Evolutionary conservation across 2,329 filamentous ascomycete species (phyloP).

Genomic region (Botryotinia globosa): DNA sequence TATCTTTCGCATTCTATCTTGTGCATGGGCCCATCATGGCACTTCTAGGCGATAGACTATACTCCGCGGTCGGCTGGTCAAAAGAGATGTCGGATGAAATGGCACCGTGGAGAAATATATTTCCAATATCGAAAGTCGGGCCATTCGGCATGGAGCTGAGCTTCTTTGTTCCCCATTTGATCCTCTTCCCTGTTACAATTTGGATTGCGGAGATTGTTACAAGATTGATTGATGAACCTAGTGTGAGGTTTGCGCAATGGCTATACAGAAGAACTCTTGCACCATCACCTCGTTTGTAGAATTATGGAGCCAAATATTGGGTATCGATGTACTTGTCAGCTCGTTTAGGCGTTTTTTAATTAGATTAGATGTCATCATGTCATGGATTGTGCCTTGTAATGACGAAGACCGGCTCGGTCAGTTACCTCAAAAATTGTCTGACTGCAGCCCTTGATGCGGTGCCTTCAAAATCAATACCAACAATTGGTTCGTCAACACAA

Average conservation of each 20-base stretch:
- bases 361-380: slow-evolving; percentile 10
- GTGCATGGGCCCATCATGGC: slow-evolving; percentile 62
- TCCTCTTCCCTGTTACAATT: slow-evolving; percentile 58
- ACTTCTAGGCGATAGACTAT: slow-evolving; percentile 41
- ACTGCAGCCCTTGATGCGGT: not conserved
- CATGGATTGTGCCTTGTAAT: slow-evolving; percentile 7
- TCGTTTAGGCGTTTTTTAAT: not conserved
- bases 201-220: slow-evolving; percentile 58
- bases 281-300: slow-evolving; percentile 10
- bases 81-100: slow-evolving; percentile 38
- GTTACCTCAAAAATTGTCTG: not conserved
- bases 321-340: not conserved
- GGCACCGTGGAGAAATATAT: slow-evolving; percentile 54
- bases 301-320: slow-evolving; percentile 4
- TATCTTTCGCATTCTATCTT: slow-evolving; percentile 62
- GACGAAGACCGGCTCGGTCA: not conserved
- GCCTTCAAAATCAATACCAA: not conserved
- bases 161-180: slow-evolving; percentile 57
- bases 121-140: slow-evolving; percentile 54
- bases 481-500: not conserved
- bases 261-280: slow-evolving; percentile 49
- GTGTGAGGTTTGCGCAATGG: slow-evolving; percentile 55
- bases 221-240: slow-evolving; percentile 56
- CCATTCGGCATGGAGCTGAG: slow-evolving; percentile 59
- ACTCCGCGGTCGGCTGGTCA: slow-evolving; percentile 15